Conservation (phyloP, 164 flowering plant species). For the Sextonia rubra region DNA sequence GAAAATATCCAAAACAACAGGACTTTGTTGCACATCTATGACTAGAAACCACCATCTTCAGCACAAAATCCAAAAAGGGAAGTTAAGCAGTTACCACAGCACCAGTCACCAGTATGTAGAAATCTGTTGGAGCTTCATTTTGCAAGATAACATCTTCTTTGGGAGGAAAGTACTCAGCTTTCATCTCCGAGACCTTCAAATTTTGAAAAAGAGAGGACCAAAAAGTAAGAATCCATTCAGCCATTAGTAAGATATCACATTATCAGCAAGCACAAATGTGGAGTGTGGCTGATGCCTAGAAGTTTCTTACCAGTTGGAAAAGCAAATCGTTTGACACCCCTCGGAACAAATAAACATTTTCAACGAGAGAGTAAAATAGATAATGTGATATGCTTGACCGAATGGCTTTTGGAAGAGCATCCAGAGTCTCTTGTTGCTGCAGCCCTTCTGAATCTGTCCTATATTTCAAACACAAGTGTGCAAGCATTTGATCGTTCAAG, state of each 20-base stretch:
- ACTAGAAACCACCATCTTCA: neutral
- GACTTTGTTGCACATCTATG: too few species aligned
- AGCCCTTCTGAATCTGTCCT: conserved; percentile 91
- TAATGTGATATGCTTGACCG: conserved; percentile 80
- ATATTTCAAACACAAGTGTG: conserved; percentile 85
- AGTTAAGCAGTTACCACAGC: conserved; percentile 55
- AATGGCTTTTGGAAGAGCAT: conserved; percentile 88
- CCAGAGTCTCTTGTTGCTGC: conserved; percentile 87
- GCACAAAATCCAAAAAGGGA: neutral
- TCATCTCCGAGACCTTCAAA: conserved; percentile 87
- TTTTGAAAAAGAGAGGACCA: neutral
- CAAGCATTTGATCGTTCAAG: conserved; percentile 91
- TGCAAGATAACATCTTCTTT: conserved; percentile 91
- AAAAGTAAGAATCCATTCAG: neutral
- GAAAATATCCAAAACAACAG: too few species aligned
- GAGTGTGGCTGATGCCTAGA: neutral
- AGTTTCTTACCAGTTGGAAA: conserved; percentile 69
- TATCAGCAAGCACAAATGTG: neutral
- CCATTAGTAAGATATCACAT: too few species aligned
- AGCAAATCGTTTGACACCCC: conserved; percentile 88
- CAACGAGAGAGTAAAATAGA: conserved; percentile 74
- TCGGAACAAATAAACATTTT: conserved; percentile 69
- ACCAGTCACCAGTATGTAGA: conserved; percentile 77
- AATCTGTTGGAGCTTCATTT: conserved; percentile 96
- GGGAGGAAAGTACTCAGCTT: conserved; percentile 93